Evolutionary conservation across 169 alveolate species (phyloP).

Genomic region (Eimeria sp.): DNA sequence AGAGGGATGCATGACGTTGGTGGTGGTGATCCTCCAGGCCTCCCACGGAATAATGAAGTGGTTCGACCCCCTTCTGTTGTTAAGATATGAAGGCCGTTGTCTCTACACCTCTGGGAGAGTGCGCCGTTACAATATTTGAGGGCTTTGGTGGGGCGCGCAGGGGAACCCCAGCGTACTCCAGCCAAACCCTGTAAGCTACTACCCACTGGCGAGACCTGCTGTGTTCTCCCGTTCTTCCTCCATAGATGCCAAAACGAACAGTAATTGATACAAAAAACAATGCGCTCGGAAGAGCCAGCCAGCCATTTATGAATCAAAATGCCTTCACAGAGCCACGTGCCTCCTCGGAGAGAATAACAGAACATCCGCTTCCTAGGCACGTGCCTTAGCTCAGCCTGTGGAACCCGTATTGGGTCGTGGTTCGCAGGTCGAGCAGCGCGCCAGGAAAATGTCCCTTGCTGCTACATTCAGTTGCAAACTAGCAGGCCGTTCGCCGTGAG

Average conservation of each 20-base stretch:
- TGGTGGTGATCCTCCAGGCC: slow-evolving; percentile 85
- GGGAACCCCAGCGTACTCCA: slow-evolving; percentile 84
- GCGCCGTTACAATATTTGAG: slow-evolving; percentile 84
- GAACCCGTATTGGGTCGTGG: neutral
- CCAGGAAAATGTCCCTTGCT: neutral
- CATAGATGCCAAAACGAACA: neutral
- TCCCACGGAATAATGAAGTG: slow-evolving; percentile 79
- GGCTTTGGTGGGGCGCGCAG: neutral
- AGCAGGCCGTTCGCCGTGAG: neutral
- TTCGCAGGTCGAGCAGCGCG: neutral
- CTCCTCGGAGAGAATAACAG: neutral
- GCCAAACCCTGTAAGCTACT: slow-evolving; percentile 86
- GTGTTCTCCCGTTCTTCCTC: neutral
- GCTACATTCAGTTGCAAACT: neutral
- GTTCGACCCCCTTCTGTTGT: slow-evolving; percentile 87
- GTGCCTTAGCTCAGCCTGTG: neutral
- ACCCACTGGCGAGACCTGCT: no score
- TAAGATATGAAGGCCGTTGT: slow-evolving; percentile 88
- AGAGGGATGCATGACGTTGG: slow-evolving; percentile 80
- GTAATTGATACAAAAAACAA: neutral
- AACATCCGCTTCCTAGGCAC: neutral
- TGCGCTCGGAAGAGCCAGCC: neutral
- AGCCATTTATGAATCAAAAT: neutral
- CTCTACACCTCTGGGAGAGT: slow-evolving; percentile 86
- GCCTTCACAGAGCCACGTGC: neutral